phyloP scores from a whole-genome alignment of 2,329 filamentous ascomycete species.

The Epichloe coenophiala region DNA sequence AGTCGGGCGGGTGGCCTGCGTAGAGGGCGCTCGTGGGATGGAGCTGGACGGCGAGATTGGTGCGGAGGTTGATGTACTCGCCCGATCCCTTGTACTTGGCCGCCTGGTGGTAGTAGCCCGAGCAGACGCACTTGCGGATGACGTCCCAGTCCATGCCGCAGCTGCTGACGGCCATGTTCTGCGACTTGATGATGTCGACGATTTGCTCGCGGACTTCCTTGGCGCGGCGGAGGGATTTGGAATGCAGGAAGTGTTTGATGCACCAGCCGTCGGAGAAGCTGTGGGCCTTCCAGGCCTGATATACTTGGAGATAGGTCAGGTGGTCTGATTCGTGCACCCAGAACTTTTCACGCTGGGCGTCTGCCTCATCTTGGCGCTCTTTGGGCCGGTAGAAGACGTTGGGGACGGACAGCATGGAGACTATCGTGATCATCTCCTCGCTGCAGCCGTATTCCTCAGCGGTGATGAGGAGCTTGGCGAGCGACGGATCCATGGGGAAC shows the following conservation, averaged over 20 bases:
- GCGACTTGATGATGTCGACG: slow-evolving; percentile 83
- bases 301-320: slow-evolving; percentile 88
- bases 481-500: slow-evolving; percentile 93
- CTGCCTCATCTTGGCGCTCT: slow-evolving; percentile 91
- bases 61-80: slow-evolving; percentile 93
- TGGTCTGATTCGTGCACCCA: slow-evolving; percentile 98
- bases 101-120: slow-evolving; percentile 95
- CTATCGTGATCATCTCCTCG: slow-evolving; percentile 96
- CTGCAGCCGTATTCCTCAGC: slow-evolving; percentile 82
- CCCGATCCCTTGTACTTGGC: slow-evolving; percentile 92
- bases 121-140: slow-evolving; percentile 91
- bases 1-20: slow-evolving; percentile 89
- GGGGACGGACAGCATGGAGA: slow-evolving; percentile 93
- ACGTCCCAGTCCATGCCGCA: slow-evolving; percentile 97
- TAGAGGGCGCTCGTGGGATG: slow-evolving; percentile 92
- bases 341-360: slow-evolving; percentile 91
- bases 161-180: slow-evolving; percentile 75
- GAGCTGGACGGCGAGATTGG: slow-evolving; percentile 83
- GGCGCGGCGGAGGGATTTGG: slow-evolving; percentile 82
- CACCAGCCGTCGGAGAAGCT: slow-evolving; percentile 87
- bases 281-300: slow-evolving; percentile 88
- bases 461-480: slow-evolving; percentile 90
- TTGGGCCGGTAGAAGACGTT: slow-evolving; percentile 95
- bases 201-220: slow-evolving; percentile 93
- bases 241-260: slow-evolving; percentile 80